Conservation (phyloP, 1,284 basidiomycete species). For the Takashimella koratensis region DNA sequence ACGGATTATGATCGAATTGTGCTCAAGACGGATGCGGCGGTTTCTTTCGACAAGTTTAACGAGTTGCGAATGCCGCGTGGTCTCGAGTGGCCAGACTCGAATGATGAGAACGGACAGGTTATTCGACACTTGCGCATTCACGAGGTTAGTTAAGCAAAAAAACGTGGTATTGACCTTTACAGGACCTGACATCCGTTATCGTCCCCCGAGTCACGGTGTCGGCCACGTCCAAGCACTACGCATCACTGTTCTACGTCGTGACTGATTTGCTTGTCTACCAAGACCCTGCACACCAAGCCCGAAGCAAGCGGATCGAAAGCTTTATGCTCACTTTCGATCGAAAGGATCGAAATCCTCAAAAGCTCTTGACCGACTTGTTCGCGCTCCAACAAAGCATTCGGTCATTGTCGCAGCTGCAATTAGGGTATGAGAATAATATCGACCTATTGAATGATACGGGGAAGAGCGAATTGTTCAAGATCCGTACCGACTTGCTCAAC, state of each 20-base stretch:
- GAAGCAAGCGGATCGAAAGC: slow-evolving; percentile 72
- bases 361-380: slow-evolving; percentile 62
- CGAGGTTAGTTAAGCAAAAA: slow-evolving; percentile 56
- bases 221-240: slow-evolving; percentile 80
- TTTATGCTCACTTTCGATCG: slow-evolving; percentile 90
- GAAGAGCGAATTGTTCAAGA: slow-evolving; percentile 56
- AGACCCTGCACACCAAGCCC: slow-evolving; percentile 75
- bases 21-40: slow-evolving; percentile 77
- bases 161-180: slow-evolving; percentile 1
- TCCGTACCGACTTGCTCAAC: slow-evolving; percentile 70
- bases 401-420: slow-evolving; percentile 57
- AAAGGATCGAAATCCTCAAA: slow-evolving; percentile 65
- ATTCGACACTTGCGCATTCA: slow-evolving; percentile 72
- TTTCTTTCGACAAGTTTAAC: slow-evolving; percentile 95
- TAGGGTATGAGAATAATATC: slow-evolving; percentile 56
- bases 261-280: slow-evolving; percentile 84
- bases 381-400: slow-evolving; percentile 73
- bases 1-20: slow-evolving; percentile 83
- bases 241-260: slow-evolving; percentile 81
- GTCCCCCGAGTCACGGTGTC: slow-evolving; percentile 86
- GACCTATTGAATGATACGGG: slow-evolving; percentile 55
- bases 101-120: slow-evolving; percentile 46
- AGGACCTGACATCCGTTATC: slow-evolving; percentile 77
- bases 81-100: slow-evolving; percentile 50
- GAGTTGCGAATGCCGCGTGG: slow-evolving; percentile 74